Base-by-base conservation (phyloP, 2,329 filamentous ascomycete species). In the Parastagonospora nodorum region DNA sequence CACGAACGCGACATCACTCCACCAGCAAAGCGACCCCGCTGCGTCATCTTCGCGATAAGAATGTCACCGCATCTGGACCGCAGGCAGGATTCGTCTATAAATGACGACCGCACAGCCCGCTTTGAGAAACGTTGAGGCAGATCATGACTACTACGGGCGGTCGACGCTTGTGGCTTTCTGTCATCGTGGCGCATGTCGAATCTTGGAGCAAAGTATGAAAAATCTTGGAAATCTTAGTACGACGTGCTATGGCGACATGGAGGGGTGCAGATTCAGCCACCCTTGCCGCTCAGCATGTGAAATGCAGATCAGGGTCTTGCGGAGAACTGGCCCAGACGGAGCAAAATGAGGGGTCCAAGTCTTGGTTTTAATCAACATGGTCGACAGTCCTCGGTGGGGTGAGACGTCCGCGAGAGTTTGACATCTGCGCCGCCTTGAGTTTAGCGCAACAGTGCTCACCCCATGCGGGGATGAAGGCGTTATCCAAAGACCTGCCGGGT, bases 231-330 rank as follows among this genome's bases (percentile, higher is more conserved):
- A 12, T 37, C 8, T 35, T n/a, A 24, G 40, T 36, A 31, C 33
- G 10, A 10, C 14, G 39, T 11, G 19, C 38, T 10, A 42, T 43
- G 42, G 42, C 32, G 37, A 42, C 33, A 50, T 48, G 39, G 51
- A 53, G 56, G 53, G 53, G 42, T 57, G 37, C 40, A 45, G 14
- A 38, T 38, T 49, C 45, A 42, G 44, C 15, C 36, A 40, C 41
- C 58, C 58, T 39, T 46, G 47, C 46, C 37, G 19, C 19, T 52
- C 45, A 50, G 49, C 55, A 58, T 58, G 55, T 60, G 19, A 50
- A 52, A 57, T 30, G 56, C 42, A 45, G 53, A 61, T 57, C 56
- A 59, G 56, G 56, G 56, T 61, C 56, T 40, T 42, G 35, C 36
- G 45, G 48, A 15, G 38, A 45, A 19, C 36, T 36, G 48, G 28